phyloP scores from a whole-genome alignment of 352 stramenopile genomes.

The Globisporangium polare region DNA sequence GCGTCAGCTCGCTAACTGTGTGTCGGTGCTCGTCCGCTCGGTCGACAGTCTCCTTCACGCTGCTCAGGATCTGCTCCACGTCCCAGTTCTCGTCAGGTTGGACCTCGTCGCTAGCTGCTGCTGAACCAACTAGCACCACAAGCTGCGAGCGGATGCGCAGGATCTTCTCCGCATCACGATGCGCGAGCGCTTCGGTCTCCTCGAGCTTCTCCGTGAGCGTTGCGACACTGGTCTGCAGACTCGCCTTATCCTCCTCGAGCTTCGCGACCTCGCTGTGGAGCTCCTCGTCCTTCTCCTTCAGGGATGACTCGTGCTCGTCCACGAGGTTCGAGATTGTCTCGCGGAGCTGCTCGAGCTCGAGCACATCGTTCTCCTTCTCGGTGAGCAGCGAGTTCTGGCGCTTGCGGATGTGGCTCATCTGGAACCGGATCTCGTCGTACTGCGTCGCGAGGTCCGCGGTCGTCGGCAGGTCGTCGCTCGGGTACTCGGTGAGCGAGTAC shows the following conservation, averaged over 20 bases:
- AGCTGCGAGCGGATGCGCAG: constrained; percentile 19
- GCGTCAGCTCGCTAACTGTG: constrained; percentile 8
- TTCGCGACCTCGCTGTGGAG: neutral
- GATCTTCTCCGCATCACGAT: constrained; percentile 14
- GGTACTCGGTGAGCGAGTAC: constrained; percentile 6
- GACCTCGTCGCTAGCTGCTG: neutral
- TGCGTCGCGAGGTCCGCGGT: constrained; percentile 9
- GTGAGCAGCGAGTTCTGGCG: constrained; percentile 18
- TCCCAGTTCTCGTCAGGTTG: neutral
- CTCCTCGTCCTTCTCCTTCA: constrained; percentile 9
- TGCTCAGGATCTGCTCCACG: constrained; percentile 9
- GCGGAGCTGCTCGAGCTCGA: constrained; percentile 16
- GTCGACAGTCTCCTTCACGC: constrained; percentile 7
- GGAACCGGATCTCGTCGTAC: constrained; percentile 18
- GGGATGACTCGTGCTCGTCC: constrained; percentile 9
- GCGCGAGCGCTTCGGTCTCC: constrained; percentile 14
- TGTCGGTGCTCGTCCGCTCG: constrained; percentile 7
- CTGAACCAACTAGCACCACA: constrained; percentile 12
- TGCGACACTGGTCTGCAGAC: constrained; percentile 8
- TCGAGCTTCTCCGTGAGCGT: constrained; percentile 30
- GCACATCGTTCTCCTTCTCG: constrained; percentile 16
- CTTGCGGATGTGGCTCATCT: constrained; percentile 22
- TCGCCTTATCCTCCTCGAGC: constrained; percentile 11
- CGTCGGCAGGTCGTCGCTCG: neutral
- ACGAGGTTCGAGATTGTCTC: constrained; percentile 16